Evolutionary conservation across 139 green algal genomes (phyloP), one percentile per base, ranked within the genome.

Genomic region (Dunaliella primolecta): DNA sequence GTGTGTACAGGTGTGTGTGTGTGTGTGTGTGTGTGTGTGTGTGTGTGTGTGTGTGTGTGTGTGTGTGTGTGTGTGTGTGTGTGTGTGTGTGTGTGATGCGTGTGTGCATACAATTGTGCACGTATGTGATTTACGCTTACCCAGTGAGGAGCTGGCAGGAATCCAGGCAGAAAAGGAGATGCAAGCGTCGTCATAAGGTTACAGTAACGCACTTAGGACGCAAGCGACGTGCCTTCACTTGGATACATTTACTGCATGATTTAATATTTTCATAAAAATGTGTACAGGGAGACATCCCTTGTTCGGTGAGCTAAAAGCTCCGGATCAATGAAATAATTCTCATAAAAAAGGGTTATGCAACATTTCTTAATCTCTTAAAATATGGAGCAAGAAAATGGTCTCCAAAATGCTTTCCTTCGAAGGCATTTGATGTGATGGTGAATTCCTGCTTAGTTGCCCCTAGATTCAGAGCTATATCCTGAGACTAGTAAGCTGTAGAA

Each of bases 11-110:
- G 77, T 82, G 77, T 82, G 46, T 64, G 46, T 64, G 46, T 64
- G 46, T 64, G 46, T 64, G 46, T 64, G 46, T 64, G 46, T 64
- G 46, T 64, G 46, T 64, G 46, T 64, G 77, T 82, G 32, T 64
- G 77, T 82, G 75, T 36, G 77, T 82, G 77, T 82, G 77, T 82
- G 77, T 64, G 77, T 82, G 77, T 82, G 77, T 55, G 77, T 82
- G 77, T 82, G 46, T 64, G 46, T 64, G 46, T 64, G 46, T 64
- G 46, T 64, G 46, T 64, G 46, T 64, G 46, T 64, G 46, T 64
- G 46, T 64, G 46, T 64, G 77, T 82, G 32, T 64, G 77, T 82
- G n/a, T 82, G 77, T 64, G 77, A n/a, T 82, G 77, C 23, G 77
- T 82, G 77, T 32, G 33, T 55, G 77, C 23, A 34, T 82, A 25